Base-by-base conservation (phyloP, 208 protist genomes). In the Acanthamoeba lugdunensis region DNA sequence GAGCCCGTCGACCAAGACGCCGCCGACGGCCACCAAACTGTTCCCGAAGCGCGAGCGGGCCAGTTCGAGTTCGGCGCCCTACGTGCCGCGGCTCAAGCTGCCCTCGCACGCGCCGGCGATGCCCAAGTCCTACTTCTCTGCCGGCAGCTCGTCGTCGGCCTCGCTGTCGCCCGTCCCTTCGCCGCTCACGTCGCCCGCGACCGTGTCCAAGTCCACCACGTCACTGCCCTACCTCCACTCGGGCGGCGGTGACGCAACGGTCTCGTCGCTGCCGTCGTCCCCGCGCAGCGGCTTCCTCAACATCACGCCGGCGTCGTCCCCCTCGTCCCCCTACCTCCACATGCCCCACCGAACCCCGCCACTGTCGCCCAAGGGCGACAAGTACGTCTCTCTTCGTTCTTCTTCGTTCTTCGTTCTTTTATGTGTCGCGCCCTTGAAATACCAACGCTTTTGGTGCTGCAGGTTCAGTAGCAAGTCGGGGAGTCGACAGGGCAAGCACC, bases 1-100 rank as follows among this genome's bases (percentile, higher is more conserved):
- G 52, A 56, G 21, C 58, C 16, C 71, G 71, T n/a, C 50, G 48
- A 41, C 0, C 50, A 41, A 41, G 28, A 4, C 48, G 11, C 52
- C 48, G n/a, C 41, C 41, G 41, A 45, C 41, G 41, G 41, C 41
- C 41, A 45, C 41, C 41, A 45, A 45, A 45, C 75, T 87, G 8
- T 87, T 45, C 79, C 41, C 79, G 48, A 87, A 87, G 50, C 79
- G 79, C 41, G 79, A 87, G 52, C 79, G 79, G 7, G 41, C 79
- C 13, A 87, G 79, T 50, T 87, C 79, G 41, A 41, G 23, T 18
- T 18, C 23, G 16, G 61, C 79, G 79, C 79, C 79, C 52, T 87
- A 54, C 25, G 79, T 87, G 79, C 79, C 79, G 50, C 79, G 79
- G n/a, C 79, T 87, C 79, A 63, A 54, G 52, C 79, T 87, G 18